These are phyloP conservation scores for Saccharomycopsis guyanensis DNA, from an alignment of 805 yeast genomes.

Conservation along the genomic window DNA sequence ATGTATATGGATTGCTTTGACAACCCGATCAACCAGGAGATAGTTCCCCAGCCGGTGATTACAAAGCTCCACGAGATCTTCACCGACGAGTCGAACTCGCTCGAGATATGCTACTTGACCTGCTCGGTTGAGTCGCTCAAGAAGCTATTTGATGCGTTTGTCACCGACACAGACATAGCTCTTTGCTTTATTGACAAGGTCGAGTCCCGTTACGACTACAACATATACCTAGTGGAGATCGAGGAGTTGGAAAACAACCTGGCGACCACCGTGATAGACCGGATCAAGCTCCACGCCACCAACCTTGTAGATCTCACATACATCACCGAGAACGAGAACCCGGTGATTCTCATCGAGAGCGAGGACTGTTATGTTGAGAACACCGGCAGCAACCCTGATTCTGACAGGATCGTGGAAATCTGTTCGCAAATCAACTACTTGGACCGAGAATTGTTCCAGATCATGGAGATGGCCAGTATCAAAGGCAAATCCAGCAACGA, in stretches of 20 bases:
- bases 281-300: conserved; percentile 6
- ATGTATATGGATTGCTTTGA: conserved; percentile 18
- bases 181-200: conserved; percentile 6
- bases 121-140: conserved; percentile 11
- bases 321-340: conserved; percentile 5
- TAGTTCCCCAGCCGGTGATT: conserved; percentile 7
- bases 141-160: conserved; percentile 13
- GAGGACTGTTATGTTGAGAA: conserved; percentile 2
- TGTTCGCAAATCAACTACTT: conserved; percentile 4
- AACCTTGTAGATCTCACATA: conserved; percentile 1
- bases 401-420: conserved; percentile 11
- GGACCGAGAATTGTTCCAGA: neutral
- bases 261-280: neutral
- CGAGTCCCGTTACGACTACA: conserved; percentile 1
- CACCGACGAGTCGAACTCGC: conserved; percentile 9
- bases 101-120: conserved; percentile 5
- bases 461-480: too few relatives aligned
- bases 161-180: conserved; percentile 14
- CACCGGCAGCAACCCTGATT: neutral
- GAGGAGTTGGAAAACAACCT: conserved; percentile 6
- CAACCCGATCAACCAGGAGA: conserved; percentile 13
- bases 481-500: too few relatives aligned
- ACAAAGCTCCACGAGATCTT: neutral
- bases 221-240: conserved; percentile 6
- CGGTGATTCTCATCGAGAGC: conserved; percentile 12